Base-by-base conservation (phyloP, 257 asterid species). In the Solanum phureja region DNA sequence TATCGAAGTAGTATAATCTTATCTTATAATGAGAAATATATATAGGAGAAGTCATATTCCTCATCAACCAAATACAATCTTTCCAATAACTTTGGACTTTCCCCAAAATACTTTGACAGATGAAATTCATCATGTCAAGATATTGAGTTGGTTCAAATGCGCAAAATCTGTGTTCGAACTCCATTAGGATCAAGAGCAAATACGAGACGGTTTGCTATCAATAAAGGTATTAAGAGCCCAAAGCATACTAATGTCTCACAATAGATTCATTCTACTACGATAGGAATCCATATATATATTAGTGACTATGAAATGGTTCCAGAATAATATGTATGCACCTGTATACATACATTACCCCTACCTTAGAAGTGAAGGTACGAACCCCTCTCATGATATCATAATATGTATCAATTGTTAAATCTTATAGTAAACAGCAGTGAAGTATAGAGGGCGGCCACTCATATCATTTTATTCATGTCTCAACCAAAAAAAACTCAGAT, bases 381-480 rank as follows among this genome's bases (percentile, higher is more conserved):
- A 49, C 1, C 64, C 64, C 64, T 56, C 64, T 56, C n/a, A 56
- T 18, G n/a, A 58, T 52, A 52, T 49, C 58, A 49, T 13, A 5
- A 52, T 16, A 49, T 5, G 60, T 49, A 49, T 49, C 60, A 14
- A 16, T 49, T 49, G 3, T 49, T 46, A 56, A 56, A 56, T 56
- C n/a, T 56, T 56, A 18, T 56, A 7, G n/a, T 21, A 38, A 76
- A 38, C 33, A 76, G 9, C 21, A n/a, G 19, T 40, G 31, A 76
- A 37, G 12, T 11, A 42, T 34, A 79, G 66, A 24, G n/a, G 2
- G 27, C 24, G 1, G 3, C 9, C 64, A 77, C 76, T 84, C 87
- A 13, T 84, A 84, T 77, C 71, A n/a, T 71, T 77, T 92, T 76
- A 91, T 92, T 87, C 35, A 11, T 68, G 71, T 84, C 89, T 84